These are phyloP conservation scores for Tremella mesenterica DNA, from an alignment of 768 basidiomycete species.

Conservation along the genomic window DNA sequence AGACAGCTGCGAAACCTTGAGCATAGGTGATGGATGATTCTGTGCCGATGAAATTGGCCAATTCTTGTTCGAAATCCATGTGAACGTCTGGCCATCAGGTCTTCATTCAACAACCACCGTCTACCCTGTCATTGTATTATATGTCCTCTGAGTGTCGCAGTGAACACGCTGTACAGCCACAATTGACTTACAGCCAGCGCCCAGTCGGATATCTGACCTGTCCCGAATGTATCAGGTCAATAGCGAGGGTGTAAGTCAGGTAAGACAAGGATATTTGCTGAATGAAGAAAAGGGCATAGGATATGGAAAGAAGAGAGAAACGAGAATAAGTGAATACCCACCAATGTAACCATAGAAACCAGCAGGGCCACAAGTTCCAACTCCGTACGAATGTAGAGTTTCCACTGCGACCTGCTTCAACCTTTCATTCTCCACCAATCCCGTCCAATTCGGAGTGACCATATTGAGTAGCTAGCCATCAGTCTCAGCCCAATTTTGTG, in stretches of 20 bases:
- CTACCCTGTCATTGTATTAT: too few species aligned
- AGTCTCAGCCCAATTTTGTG: not conserved
- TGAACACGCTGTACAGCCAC: not conserved
- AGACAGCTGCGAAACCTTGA: conserved; percentile 82
- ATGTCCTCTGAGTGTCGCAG: too few species aligned
- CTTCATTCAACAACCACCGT: too few species aligned
- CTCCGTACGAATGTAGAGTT: conserved; percentile 75
- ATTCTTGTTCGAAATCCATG: conserved; percentile 73
- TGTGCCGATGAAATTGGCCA: conserved; percentile 81
- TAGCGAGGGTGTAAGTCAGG: too few species aligned
- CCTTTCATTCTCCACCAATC: conserved; percentile 74
- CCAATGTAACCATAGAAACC: conserved; percentile 96
- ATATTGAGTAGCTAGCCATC: conserved; percentile 75
- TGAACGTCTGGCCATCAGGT: conserved; percentile 64
- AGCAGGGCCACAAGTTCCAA: conserved; percentile 90
- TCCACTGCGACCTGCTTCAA: conserved; percentile 80
- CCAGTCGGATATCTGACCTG: too few species aligned
- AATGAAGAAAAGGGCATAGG: too few species aligned
- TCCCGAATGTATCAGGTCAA: too few species aligned
- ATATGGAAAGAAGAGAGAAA: too few species aligned
- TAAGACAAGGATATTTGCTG: too few species aligned
- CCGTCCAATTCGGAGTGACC: conserved; percentile 83
- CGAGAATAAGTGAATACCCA: too few species aligned
- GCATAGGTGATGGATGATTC: conserved; percentile 87
- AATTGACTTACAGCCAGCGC: too few species aligned